Evolutionary conservation across 306 rosid species (phyloP), one percentile per base, ranked within the genome.

Genomic region (Corylus americana): DNA sequence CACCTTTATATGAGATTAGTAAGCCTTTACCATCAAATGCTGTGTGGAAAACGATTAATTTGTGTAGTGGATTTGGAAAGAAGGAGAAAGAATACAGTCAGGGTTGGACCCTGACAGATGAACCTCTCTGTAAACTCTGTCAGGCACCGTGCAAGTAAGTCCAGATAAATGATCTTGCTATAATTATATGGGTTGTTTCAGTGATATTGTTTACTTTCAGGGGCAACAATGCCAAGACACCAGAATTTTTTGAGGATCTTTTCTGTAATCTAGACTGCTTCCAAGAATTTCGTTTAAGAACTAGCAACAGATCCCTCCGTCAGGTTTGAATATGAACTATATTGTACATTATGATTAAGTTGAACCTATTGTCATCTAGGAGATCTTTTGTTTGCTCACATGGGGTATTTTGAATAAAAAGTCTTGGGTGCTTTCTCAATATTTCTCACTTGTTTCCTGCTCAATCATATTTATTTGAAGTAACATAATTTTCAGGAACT

Each of bases 111-210:
- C 55, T 61, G 78, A 77, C 79, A 55, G 94, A 94, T 75, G 91
- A 89, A 75, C 97, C 98, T 70, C 97, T 94, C 50, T 94, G 98
- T 88, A 94, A 94, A 84, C 93, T 90, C 79, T 94, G 98, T 87
- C 98, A 92, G 83, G 81, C 78, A 77, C 90, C 84, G 54, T 94
- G 98, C 98, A 74, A 75, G 97, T 94, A 83, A 74, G 97, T 91
- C 64, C 78, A 12, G 12, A 53, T 70, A 48, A 59, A 29, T 75
- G 25, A 4, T 82, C 49, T 69, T 68, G 72, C 53, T 85, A 16
- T 53, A 64, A 31, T 54, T 79, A n/a, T 79, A 68, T 74, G 54
- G 22, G 72, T 50, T 59, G 7, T 49, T 74, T 73, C 39, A 74
- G 31, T 83, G 80, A 73, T 73, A 79, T 74, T 75, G 78, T 86